Evolutionary conservation across 2,329 filamentous ascomycete genomes (phyloP).

Genomic region (Thielaviopsis cerberus): DNA sequence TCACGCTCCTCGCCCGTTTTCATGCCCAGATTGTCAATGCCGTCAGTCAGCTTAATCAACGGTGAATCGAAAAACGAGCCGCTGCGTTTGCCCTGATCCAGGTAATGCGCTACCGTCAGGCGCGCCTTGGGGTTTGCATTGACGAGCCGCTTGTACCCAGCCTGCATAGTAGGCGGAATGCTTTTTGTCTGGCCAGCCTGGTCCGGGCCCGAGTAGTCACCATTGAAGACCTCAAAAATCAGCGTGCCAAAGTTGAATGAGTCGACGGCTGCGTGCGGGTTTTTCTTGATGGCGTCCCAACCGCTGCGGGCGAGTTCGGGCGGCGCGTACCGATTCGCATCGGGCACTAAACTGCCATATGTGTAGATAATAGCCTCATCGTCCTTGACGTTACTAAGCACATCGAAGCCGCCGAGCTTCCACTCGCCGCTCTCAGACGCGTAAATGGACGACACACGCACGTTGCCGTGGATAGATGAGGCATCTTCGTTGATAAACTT

Average conservation of each 20-base stretch:
- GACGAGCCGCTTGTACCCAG: slow-evolving; percentile 74
- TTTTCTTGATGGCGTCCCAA: slow-evolving; percentile 81
- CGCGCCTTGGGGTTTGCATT: slow-evolving; percentile 80
- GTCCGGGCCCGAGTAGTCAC: slow-evolving; percentile 55
- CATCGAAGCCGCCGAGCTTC: slow-evolving; percentile 87
- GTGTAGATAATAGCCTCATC: slow-evolving; percentile 89
- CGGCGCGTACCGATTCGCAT: slow-evolving; percentile 65
- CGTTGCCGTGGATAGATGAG: slow-evolving; percentile 70
- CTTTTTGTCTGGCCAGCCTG: slow-evolving; percentile 73
- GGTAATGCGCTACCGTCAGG: slow-evolving; percentile 64
- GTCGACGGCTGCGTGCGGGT: slow-evolving; percentile 65
- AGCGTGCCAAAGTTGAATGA: slow-evolving; percentile 72
- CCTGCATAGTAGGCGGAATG: slow-evolving; percentile 73
- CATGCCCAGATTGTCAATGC: slow-evolving; percentile 78
- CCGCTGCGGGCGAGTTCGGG: slow-evolving; percentile 72
- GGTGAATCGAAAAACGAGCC: slow-evolving; percentile 87
- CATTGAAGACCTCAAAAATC: slow-evolving; percentile 83
- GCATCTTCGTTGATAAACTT: slow-evolving; percentile 95
- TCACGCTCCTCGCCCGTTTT: slow-evolving; percentile 74
- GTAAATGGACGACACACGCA: slow-evolving; percentile 74
- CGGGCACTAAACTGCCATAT: slow-evolving; percentile 73
- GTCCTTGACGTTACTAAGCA: slow-evolving; percentile 86
- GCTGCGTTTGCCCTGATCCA: slow-evolving; percentile 68
- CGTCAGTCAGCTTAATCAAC: slow-evolving; percentile 78
- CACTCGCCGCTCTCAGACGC: slow-evolving; percentile 93